Conservation (phyloP, 2,329 filamentous ascomycete genomes). For the Trichoderma sp. region DNA sequence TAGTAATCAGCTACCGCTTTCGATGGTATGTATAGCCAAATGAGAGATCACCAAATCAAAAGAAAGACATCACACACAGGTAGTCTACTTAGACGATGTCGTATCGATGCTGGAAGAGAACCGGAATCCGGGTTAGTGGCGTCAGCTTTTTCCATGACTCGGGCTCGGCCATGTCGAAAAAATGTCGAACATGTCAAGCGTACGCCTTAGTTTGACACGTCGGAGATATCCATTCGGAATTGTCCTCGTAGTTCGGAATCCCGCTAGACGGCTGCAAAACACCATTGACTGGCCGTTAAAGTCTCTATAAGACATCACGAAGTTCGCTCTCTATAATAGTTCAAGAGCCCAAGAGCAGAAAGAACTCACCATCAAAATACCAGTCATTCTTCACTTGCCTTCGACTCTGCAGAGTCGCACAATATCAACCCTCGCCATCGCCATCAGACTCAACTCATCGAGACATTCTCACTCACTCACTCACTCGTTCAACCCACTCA, state of each 20-base stretch:
- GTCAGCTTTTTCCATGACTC: constrained; percentile 10
- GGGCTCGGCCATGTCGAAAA: constrained; percentile 16
- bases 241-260: not conserved
- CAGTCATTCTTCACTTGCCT: not conserved
- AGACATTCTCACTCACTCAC: not conserved
- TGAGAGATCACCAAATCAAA: too few relatives aligned
- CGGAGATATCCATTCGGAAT: not conserved
- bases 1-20: too few relatives aligned
- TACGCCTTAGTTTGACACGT: constrained; percentile 18
- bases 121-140: not conserved
- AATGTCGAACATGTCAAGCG: constrained; percentile 21
- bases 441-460: not conserved
- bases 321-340: not conserved
- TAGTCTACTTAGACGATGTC: too few relatives aligned
- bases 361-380: not conserved
- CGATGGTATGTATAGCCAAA: too few relatives aligned
- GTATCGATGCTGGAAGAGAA: too few relatives aligned
- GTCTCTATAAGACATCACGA: not conserved
- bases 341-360: not conserved
- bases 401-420: not conserved
- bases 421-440: not conserved
- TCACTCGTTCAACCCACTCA: not conserved
- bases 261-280: not conserved
- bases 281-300: not conserved
- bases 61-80: too few relatives aligned